Evolutionary conservation across 1,139 yeast species (phyloP).

Genomic region (Scheffersomyces parashehatae): DNA sequence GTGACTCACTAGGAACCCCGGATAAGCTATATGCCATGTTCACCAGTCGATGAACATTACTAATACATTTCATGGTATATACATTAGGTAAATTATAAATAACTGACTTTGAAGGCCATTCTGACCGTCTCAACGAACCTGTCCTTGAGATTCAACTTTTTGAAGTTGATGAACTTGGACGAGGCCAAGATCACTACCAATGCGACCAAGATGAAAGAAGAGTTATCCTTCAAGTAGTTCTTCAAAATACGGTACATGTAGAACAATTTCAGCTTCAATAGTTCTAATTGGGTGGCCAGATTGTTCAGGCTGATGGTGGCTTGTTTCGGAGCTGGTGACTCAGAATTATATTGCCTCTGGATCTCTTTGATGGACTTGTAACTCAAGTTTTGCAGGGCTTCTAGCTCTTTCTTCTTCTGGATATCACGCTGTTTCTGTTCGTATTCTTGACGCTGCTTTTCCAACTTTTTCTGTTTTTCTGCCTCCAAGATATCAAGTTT

Average conservation of each 20-base stretch:
- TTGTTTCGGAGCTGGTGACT: background rate
- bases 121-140: conserved; percentile 37
- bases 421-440: conserved; percentile 23
- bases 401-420: conserved; percentile 22
- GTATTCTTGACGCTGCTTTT: conserved; percentile 12
- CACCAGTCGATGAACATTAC: background rate
- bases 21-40: background rate
- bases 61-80: background rate
- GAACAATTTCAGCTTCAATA: conserved; percentile 12
- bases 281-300: conserved; percentile 5
- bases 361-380: conserved; percentile 27
- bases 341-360: conserved; percentile 9
- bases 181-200: conserved; percentile 23
- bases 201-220: conserved; percentile 27
- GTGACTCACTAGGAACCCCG: no score
- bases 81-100: conserved; percentile 19
- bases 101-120: conserved; percentile 50
- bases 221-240: conserved; percentile 29
- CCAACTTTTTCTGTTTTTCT: conserved; percentile 14
- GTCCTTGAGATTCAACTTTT: conserved; percentile 29
- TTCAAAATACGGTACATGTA: conserved; percentile 19
- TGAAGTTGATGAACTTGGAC: conserved; percentile 22
- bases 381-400: conserved; percentile 30
- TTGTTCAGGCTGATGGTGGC: conserved; percentile 1
- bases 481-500: conserved; percentile 18